phyloP scores from a whole-genome alignment of 2,329 filamentous ascomycete species.

The Dothideomycetes sp. region DNA sequence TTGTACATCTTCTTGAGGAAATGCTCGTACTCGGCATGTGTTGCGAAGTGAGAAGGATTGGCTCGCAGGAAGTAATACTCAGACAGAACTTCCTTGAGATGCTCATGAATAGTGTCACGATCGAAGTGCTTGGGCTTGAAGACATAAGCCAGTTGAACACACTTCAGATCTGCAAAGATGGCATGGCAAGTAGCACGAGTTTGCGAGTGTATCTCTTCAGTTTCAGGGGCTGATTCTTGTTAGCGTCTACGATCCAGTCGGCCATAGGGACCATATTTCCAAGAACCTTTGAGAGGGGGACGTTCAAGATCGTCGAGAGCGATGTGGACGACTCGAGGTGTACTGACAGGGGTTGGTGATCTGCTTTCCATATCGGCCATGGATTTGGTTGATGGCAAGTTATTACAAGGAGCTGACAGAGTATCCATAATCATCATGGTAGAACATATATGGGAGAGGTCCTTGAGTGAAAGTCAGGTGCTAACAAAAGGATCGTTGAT shows the following conservation, averaged over 20 bases:
- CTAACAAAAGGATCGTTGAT: too few species aligned
- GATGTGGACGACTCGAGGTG: not conserved
- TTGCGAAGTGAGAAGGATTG: not conserved
- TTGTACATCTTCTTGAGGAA: not conserved
- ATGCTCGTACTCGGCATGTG: slow-evolving; percentile 1
- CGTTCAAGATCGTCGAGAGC: not conserved
- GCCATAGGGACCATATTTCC: not conserved
- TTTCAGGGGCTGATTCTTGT: not conserved
- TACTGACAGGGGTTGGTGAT: too few species aligned
- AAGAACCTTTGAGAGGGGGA: not conserved
- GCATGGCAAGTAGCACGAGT: not conserved
- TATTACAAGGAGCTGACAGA: too few species aligned
- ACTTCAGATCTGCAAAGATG: slow-evolving; percentile 3
- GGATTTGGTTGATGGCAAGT: not conserved
- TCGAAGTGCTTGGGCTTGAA: slow-evolving; percentile 4
- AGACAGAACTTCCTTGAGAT: not conserved
- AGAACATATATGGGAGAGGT: too few species aligned
- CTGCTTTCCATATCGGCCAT: not conserved
- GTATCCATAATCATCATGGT: too few species aligned
- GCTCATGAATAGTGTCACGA: slow-evolving; percentile 2
- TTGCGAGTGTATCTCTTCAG: not conserved
- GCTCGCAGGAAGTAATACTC: not conserved
- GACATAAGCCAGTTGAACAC: slow-evolving; percentile 1
- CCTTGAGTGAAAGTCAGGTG: too few species aligned
- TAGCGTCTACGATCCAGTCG: not conserved